phyloP scores from a whole-genome alignment of 1,139 yeast species.

The Lodderomyces metapsilosis region DNA sequence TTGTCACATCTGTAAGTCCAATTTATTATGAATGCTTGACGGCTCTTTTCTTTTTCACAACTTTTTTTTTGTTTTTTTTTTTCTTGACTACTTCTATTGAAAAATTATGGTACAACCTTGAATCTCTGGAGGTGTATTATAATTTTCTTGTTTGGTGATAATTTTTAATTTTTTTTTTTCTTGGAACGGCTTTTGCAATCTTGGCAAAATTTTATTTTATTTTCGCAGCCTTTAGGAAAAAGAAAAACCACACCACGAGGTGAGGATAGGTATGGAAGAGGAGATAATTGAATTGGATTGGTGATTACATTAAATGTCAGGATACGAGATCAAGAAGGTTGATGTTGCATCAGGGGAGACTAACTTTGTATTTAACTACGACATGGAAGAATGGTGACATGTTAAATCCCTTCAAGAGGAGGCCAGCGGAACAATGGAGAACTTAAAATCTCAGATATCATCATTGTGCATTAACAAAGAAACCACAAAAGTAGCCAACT shows the following conservation, averaged over 20 bases:
- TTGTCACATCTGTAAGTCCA: too few relatives aligned
- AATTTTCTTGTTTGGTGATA: neutral
- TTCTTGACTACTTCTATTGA: slow-evolving; percentile 1
- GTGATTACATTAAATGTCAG: too few relatives aligned
- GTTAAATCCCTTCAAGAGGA: too few relatives aligned
- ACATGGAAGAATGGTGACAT: too few relatives aligned
- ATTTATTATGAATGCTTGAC: too few relatives aligned
- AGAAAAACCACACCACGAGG: slow-evolving; percentile 2
- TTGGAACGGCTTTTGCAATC: slow-evolving; percentile 4
- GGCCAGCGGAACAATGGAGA: neutral
- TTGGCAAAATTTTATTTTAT: slow-evolving; percentile 2
- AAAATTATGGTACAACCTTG: neutral
- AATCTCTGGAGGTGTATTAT: too few relatives aligned
- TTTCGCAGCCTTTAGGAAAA: slow-evolving; percentile 4
- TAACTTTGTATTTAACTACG: too few relatives aligned
- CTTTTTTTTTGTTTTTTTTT: neutral
- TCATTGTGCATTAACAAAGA: neutral
- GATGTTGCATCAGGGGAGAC: too few relatives aligned
- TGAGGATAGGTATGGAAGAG: too few relatives aligned
- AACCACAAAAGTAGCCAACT: neutral
- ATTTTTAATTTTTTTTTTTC: slow-evolving; percentile 3
- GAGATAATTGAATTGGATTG: neutral
- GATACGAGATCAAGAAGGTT: too few relatives aligned
- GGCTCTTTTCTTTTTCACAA: neutral
- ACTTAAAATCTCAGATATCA: neutral